Conservation (phyloP, 768 basidiomycete genomes). For the Auricularia sp. region DNA sequence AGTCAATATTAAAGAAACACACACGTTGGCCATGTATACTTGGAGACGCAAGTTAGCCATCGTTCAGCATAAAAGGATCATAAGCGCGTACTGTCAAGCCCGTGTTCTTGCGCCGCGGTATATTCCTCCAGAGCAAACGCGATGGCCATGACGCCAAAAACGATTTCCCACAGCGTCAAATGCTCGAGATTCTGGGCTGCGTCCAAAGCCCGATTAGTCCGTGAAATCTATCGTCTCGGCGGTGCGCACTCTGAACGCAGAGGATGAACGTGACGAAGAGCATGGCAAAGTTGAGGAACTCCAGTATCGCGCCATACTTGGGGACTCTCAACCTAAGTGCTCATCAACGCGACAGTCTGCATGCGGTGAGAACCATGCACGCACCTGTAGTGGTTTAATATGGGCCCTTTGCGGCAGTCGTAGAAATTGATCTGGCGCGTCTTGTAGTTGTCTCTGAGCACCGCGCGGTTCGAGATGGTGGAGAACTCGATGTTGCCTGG, state of each 20-base stretch:
- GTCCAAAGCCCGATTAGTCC: not conserved
- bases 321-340: conserved; percentile 65
- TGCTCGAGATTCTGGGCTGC: conserved; percentile 46
- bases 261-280: conserved; percentile 62
- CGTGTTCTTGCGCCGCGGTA: conserved; percentile 76
- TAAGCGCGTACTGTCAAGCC: conserved; percentile 64
- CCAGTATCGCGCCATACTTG: conserved; percentile 64
- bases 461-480: conserved; percentile 48
- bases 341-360: not conserved
- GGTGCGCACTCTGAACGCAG: conserved; percentile 53
- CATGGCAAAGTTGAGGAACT: conserved; percentile 66
- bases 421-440: conserved; percentile 65
- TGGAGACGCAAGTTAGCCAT: not conserved
- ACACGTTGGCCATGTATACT: conserved; percentile 81
- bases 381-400: conserved; percentile 77
- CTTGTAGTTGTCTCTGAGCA: conserved; percentile 89
- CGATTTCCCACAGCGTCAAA: conserved; percentile 52
- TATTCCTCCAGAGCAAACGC: conserved; percentile 85
- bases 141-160: conserved; percentile 65
- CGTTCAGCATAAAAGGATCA: not conserved
- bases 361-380: conserved; percentile 1
- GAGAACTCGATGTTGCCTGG: conserved; percentile 56
- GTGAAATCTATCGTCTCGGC: not conserved
- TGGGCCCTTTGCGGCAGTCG: conserved; percentile 52
- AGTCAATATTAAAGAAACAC: not conserved